Base-by-base conservation (phyloP, 148 eudicot genomes). In the Gaultheria prostrata region DNA sequence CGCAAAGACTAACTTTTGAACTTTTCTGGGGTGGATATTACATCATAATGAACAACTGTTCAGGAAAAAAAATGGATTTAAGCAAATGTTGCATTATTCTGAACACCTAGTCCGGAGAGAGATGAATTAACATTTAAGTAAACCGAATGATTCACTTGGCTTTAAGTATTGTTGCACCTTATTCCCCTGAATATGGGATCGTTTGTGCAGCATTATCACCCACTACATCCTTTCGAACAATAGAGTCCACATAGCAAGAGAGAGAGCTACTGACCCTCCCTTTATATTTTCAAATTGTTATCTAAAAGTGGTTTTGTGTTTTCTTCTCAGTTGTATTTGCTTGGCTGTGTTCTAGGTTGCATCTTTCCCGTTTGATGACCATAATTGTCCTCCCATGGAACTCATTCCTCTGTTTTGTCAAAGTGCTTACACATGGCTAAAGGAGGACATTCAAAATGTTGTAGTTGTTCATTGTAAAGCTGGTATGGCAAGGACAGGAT, bases 401-500 rank as follows among this genome's bases (percentile, higher is more conserved):
- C 97, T 96, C 48, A 87, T 96, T 54, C 84, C 85, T 76, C 88
- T 90, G 84, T 96, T 96, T 84, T 96, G 98, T 85, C 92, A 91
- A 90, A 96, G 99, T 91, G 95, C 95, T 78, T 91, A 90, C 87
- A 81, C 92, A 57, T 96, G 99, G 98, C 88, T 96, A 87, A 96
- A 96, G 89, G 93, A 91, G 82, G 95, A 94, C 85, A 91, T 96
- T 78, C 87, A 90, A 82, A 96, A 96, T 88, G 94, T 94, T 45
- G 94, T 96, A 80, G 98, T 96, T 67, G 93, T 96, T 86, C 98
- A 96, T 86, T 96, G 98, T 83, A 94, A 94, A 89, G 98, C 98
- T 85, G 98, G 99, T 35, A 93, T 88, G 88, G 99, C 95, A 84
- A 91, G 99, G 89, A 96, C 99, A 43, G 99, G 99, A 80, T 87